Evolutionary conservation across 352 stramenopile species (phyloP).

Genomic region (Pilasporangium apinafurcum): DNA sequence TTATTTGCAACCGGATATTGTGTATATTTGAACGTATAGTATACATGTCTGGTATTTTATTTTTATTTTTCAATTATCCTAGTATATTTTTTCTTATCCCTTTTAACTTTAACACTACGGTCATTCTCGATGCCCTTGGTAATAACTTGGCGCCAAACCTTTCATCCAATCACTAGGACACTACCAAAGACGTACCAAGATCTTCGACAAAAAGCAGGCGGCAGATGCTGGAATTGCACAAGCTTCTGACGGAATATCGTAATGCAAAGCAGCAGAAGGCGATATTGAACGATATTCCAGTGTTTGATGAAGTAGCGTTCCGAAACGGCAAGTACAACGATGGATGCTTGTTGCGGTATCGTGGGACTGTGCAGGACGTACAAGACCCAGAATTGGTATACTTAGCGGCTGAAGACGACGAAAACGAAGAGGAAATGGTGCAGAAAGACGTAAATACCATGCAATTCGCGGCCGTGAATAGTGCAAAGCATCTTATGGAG

Average conservation of each 20-base stretch:
- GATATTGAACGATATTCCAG: constrained; percentile 9
- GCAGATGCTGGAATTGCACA: constrained; percentile 8
- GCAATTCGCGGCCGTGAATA: constrained; percentile 3
- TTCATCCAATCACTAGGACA: too few species aligned
- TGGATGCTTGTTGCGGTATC: constrained; percentile 50
- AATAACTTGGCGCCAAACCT: too few species aligned
- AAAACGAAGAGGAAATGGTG: neutral
- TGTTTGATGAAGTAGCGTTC: constrained; percentile 49
- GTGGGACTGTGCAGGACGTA: constrained; percentile 65
- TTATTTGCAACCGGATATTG: too few species aligned
- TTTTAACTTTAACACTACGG: too few species aligned
- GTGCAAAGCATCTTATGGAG: constrained; percentile 37
- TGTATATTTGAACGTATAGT: too few species aligned
- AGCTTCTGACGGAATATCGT: constrained; percentile 3
- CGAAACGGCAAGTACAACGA: constrained; percentile 39
- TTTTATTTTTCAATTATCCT: too few species aligned
- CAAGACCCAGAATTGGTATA: constrained; percentile 67
- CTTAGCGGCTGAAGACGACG: constrained; percentile 11
- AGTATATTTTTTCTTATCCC: too few species aligned
- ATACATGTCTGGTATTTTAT: too few species aligned
- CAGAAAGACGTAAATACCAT: neutral
- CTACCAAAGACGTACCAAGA: too few species aligned
- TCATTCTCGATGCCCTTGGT: too few species aligned
- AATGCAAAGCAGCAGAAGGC: constrained; percentile 4
- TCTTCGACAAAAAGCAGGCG: constrained; percentile 1